Evolutionary conservation across 2,329 filamentous ascomycete genomes (phyloP).

Genomic region (Fusarium guadeloupense): DNA sequence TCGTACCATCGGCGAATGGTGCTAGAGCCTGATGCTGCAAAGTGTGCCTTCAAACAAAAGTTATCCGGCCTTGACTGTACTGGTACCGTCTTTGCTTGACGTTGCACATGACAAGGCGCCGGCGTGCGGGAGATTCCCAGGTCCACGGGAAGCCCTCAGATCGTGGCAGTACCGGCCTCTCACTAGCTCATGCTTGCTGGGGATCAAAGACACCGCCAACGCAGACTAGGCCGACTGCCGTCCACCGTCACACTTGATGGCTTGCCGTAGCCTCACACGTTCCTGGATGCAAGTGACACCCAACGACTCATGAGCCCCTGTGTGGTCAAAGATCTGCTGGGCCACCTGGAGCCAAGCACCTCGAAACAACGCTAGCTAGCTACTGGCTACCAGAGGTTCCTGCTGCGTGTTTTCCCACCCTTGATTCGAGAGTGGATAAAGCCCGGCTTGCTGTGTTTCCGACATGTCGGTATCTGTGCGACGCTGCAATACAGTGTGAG

Average conservation of each 20-base stretch:
- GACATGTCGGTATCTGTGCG: slow-evolving; percentile 41
- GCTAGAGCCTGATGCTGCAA: slow-evolving; percentile 5
- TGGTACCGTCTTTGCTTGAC: slow-evolving; percentile 7
- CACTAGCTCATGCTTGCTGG: slow-evolving; percentile 39
- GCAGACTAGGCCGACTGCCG: slow-evolving; percentile 41
- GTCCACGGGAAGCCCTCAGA: slow-evolving; percentile 40
- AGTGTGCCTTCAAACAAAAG: slow-evolving; percentile 9
- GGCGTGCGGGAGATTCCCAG: slow-evolving; percentile 44
- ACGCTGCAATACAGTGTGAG: slow-evolving; percentile 7
- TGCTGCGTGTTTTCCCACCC: slow-evolving; percentile 16
- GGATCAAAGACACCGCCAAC: slow-evolving; percentile 41
- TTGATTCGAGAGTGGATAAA: slow-evolving; percentile 38
- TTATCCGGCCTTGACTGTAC: slow-evolving; percentile 11
- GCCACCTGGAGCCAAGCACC: slow-evolving; percentile 29
- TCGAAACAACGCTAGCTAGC: slow-evolving; percentile 33
- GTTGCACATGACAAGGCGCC: slow-evolving; percentile 30
- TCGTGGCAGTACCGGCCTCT: slow-evolving; percentile 39
- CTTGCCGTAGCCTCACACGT: slow-evolving; percentile 46
- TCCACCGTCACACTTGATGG: slow-evolving; percentile 41
- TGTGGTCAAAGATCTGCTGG: slow-evolving; percentile 34
- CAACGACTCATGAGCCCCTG: slow-evolving; percentile 40
- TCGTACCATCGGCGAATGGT: slow-evolving; percentile 15
- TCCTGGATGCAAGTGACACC: slow-evolving; percentile 45
- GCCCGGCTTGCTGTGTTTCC: slow-evolving; percentile 42
- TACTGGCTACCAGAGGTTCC: slow-evolving; percentile 21